These are phyloP conservation scores for Elasticomyces elasticus DNA, from an alignment of 495 filamentous ascomycete species.

Conservation along the genomic window DNA sequence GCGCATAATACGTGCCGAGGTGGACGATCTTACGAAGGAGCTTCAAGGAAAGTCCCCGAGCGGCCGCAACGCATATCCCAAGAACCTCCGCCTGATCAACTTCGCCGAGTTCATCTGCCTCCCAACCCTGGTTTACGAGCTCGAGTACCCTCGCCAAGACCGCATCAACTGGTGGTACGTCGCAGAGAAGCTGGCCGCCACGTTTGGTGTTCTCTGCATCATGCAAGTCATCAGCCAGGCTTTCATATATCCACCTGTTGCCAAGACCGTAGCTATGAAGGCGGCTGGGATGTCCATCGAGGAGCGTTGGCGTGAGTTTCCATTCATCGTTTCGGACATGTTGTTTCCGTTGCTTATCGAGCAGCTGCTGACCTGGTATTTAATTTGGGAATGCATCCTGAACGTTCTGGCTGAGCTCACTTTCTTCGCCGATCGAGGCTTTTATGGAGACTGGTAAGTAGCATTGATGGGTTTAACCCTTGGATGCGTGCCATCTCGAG, in stretches of 20 bases:
- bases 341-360: conserved; percentile 70
- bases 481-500: too few relatives aligned
- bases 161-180: conserved; percentile 62
- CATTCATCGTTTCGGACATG: conserved; percentile 57
- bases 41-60: conserved; percentile 46
- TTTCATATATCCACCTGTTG: conserved; percentile 57
- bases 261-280: conserved; percentile 55
- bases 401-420: conserved; percentile 67
- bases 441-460: conserved; percentile 72
- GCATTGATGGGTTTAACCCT: too few relatives aligned
- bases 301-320: conserved; percentile 53
- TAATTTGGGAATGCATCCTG: conserved; percentile 73
- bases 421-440: conserved; percentile 63
- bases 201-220: conserved; percentile 57
- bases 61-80: conserved; percentile 44
- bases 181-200: conserved; percentile 55
- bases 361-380: conserved; percentile 59
- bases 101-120: conserved; percentile 62
- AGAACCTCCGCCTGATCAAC: conserved; percentile 55
- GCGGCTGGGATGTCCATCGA: conserved; percentile 47
- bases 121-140: conserved; percentile 66
- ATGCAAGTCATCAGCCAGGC: conserved; percentile 44
- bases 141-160: conserved; percentile 62
- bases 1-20: conserved; percentile 50
- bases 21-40: conserved; percentile 51